Base-by-base conservation (phyloP, 2,329 filamentous ascomycete genomes). In the Aspergillus sp. region DNA sequence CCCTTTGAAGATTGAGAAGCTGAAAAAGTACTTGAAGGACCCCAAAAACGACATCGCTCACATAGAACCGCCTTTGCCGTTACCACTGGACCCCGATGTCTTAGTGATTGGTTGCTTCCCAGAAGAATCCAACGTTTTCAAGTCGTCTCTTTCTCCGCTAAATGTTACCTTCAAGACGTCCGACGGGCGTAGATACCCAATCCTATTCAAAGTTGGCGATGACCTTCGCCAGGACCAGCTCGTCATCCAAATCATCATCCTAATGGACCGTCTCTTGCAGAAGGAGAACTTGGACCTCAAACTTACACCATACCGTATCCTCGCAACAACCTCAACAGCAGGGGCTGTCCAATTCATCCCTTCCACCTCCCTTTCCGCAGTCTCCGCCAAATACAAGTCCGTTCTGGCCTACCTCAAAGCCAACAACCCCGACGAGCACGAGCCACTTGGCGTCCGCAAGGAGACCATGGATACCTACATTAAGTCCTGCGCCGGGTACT, bases 211-310 rank as follows among this genome's bases (percentile, higher is more conserved):
- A 69, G 90, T 90, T 1, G 93, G 93, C 32, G 93, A 98, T 64
- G 93, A 98, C 64, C 76, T 98, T 45, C 86, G 93, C 12, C 93
- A 98, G 69, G 93, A 98, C 63, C 93, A 98, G 64, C 81, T 98
- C 2, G 91, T 98, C 32, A 94, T 98, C 47, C 93, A 88, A 62
- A 97, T 97, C 62, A 96, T 98, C 65, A 95, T 89, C 0, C 79
- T 98, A 13, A 98, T 98, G 93, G 93, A 98, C 61, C 88, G 91
- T 49, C 81, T 98, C 1, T 78, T 98, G 4, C 88, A 88, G 50
- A 96, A 97, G 63, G 93, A 98, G 64, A 97, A 98, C 52, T 76
- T 98, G 7, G 93, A 98, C 63, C 78, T 98, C 41, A 96, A 94
- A 63, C 78, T 98, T 1, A 91, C 91, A 0, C 93, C 93, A 0